These are phyloP conservation scores for Pneumocystis canis DNA, from an alignment of 1,139 yeast genomes.

Conservation along the genomic window DNA sequence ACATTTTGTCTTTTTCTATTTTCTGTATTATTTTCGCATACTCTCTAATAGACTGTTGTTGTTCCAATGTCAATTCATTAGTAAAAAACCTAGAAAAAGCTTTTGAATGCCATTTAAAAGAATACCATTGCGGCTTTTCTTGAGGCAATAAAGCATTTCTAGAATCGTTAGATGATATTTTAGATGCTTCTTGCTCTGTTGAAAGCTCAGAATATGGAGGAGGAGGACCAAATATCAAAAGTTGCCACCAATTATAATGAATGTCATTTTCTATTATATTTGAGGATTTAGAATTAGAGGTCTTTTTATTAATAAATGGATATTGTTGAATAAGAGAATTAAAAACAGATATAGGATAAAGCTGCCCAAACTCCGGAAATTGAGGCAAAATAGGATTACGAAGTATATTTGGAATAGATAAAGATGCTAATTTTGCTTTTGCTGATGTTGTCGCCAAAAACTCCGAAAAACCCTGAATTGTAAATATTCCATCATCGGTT, in stretches of 20 bases:
- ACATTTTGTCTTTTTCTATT: neutral
- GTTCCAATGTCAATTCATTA: neutral
- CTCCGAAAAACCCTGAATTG: neutral
- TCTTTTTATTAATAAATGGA: neutral
- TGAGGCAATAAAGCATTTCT: neutral
- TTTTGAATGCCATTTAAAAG: neutral
- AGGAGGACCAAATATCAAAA: neutral
- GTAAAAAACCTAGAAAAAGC: neutral
- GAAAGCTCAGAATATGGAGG: neutral
- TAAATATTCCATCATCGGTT: neutral
- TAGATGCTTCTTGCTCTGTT: neutral
- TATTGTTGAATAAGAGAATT: neutral
- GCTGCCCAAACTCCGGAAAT: neutral
- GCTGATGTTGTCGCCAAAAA: neutral
- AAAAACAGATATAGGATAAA: neutral
- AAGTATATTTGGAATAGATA: neutral
- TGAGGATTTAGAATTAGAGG: neutral
- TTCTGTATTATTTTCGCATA: neutral
- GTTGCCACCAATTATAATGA: neutral
- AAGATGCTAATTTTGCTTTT: neutral
- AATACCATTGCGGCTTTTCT: neutral
- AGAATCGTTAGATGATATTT: neutral
- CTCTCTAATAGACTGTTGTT: neutral
- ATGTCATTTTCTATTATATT: neutral
- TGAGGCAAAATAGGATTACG: neutral